Percentiles rank a stretch among this genome's conserved stretches.
phyloP scores from a whole-genome alignment of 164 flowering plant genomes.

The Cinnamomum chago region DNA sequence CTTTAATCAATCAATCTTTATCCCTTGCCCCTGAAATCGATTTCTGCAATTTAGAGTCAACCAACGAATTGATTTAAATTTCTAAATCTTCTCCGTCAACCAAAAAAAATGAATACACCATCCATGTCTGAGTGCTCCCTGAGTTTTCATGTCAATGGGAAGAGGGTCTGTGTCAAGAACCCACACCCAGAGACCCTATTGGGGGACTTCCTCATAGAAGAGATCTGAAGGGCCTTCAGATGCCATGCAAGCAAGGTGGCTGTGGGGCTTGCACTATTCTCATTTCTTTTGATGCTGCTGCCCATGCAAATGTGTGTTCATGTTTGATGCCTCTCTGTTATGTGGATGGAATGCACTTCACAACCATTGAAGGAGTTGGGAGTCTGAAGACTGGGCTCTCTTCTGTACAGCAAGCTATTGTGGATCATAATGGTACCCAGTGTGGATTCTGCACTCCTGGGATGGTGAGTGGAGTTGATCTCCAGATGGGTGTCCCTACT shows the following conservation, averaged over 20 bases:
- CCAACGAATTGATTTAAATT: too few relatives aligned
- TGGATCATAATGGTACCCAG: constrained; percentile 3
- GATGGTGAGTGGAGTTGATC: constrained; percentile 4
- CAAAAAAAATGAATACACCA: too few relatives aligned
- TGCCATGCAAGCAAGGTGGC: constrained; percentile 10
- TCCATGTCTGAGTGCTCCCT: too few relatives aligned
- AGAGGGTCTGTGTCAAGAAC: too few relatives aligned
- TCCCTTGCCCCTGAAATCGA: too few relatives aligned
- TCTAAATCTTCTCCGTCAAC: too few relatives aligned
- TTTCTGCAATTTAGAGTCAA: too few relatives aligned
- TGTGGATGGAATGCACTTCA: constrained; percentile 6
- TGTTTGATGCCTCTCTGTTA: constrained; percentile 10
- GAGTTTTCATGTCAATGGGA: too few relatives aligned
- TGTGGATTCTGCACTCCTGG: constrained; percentile 15
- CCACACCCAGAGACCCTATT: too few relatives aligned
- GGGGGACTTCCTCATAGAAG: too few relatives aligned
- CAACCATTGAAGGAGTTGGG: constrained; percentile 10
- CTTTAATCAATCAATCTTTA: too few relatives aligned
- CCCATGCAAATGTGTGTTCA: background rate
- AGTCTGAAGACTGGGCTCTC: constrained; percentile 4
- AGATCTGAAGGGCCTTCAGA: constrained; percentile 3
- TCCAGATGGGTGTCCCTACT: background rate
- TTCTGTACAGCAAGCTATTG: constrained; percentile 3
- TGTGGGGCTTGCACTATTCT: constrained; percentile 9
- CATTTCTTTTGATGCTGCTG: background rate